phyloP scores from a whole-genome alignment of 139 green algal species.

The Monoraphidium neglectum region DNA sequence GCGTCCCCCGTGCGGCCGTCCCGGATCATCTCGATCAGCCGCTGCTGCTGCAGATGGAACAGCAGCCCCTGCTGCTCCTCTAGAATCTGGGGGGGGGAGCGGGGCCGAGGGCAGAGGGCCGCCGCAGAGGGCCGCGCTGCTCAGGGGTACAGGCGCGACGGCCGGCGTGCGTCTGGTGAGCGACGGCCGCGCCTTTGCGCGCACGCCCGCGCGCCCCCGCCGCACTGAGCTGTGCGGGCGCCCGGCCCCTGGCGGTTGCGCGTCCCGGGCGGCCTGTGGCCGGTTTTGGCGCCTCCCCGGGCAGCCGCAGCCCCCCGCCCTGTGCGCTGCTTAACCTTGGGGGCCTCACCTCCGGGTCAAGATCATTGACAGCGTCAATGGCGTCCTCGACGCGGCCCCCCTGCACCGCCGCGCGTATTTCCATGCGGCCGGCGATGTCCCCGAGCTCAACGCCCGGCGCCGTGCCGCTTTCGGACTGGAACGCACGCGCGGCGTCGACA shows the following conservation, averaged over 20 bases:
- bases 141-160: too few species aligned
- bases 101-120: not conserved
- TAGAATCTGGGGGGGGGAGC: conserved; percentile 70
- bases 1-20: conserved; percentile 76
- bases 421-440: conserved; percentile 88
- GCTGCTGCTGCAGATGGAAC: conserved; percentile 97
- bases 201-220: too few species aligned
- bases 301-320: too few species aligned
- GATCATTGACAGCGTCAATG: conserved; percentile 90
- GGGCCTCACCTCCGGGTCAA: conserved; percentile 79
- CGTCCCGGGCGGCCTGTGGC: too few species aligned
- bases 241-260: too few species aligned
- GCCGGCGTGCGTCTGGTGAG: too few species aligned
- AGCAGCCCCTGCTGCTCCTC: conserved; percentile 81
- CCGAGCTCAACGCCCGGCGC: conserved; percentile 71
- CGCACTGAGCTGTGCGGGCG: too few species aligned
- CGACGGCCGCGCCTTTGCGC: too few species aligned
- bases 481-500: conserved; percentile 86
- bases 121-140: not conserved
- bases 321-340: too few species aligned
- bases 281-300: too few species aligned
- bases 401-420: conserved; percentile 87
- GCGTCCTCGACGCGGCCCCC: conserved; percentile 77
- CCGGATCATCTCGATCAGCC: conserved; percentile 94
- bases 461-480: conserved; percentile 86